Base-by-base conservation (phyloP, 2,329 filamentous ascomycete genomes). In the Cadophora gregata region DNA sequence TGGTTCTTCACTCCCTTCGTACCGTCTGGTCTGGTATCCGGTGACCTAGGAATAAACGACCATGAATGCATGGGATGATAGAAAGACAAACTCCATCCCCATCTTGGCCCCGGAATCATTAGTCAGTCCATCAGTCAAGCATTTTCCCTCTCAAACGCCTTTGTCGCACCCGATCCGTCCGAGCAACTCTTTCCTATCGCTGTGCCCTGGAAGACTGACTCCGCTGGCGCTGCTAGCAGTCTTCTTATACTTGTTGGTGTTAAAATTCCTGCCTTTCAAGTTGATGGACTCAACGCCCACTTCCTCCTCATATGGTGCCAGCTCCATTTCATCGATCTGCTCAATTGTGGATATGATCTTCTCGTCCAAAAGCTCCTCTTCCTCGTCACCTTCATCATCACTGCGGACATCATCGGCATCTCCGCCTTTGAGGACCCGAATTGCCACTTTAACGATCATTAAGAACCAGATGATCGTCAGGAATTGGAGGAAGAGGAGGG, bases 401-500 rank as follows among this genome's bases (percentile, higher is more conserved):
- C 93, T 97, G 64, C 96, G 88, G 21, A 88, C 86, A 76, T 99
- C 96, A 70, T 97, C 93, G 5, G 95, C 93, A 36, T 87, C 84
- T 45, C 85, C 86, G 36, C 95, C 94, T 60, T 85, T 86, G 42
- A 98, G 77, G 6, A 98, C 93, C 68, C 90, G 89, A 69, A 91
- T 84, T 25, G 93, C 93, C 2, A 99, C 92, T 65, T 89, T 88
- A 47, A 94, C 80, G 72, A 98, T 97, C 88, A 97, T 91, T 69
- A 83, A 85, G 76, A 98, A 97, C 96, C 96, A 98, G 69, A 92
- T 84, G 42, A 97, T 81, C 36, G 92, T 93, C 62, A 99, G 85
- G 25, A 84, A 82, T 79, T 98, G 93, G 25, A 99, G 84, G 45
- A 90, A 85, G 14, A 96, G 82, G 2, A 99, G 87, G 47, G 93